These are phyloP conservation scores for Solanum gracilifrons DNA, from an alignment of 257 asterid genomes.

Conservation along the genomic window DNA sequence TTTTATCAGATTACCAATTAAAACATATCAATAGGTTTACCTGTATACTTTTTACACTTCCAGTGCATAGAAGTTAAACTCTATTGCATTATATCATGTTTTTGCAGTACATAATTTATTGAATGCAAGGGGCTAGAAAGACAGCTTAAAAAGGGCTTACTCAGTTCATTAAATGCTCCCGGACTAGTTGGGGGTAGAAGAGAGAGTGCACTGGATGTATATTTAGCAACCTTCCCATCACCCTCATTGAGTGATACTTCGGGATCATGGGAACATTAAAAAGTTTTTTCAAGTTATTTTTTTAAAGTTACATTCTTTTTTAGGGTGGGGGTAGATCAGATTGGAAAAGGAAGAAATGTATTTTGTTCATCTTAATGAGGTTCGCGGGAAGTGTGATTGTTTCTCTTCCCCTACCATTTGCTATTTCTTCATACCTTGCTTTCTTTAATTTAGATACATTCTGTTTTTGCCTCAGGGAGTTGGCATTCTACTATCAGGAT, in stretches of 20 bases:
- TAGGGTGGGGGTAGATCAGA: neutral
- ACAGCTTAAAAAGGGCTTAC: neutral
- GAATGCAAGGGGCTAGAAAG: neutral
- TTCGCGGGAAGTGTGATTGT: neutral
- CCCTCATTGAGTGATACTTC: neutral
- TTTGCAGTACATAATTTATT: neutral
- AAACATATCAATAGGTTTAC: neutral
- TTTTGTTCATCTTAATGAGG: neutral
- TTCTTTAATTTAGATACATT: neutral
- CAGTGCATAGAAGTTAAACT: neutral
- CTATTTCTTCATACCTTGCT: neutral
- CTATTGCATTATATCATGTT: neutral
- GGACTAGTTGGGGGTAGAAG: neutral
- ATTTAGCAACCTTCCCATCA: neutral
- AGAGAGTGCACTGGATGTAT: neutral
- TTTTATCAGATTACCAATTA: neutral
- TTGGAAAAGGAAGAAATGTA: neutral
- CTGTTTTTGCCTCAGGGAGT: slow-evolving; percentile 46
- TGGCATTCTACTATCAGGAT: slow-evolving; percentile 65
- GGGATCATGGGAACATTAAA: neutral
- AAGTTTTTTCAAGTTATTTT: neutral
- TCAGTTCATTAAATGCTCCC: neutral
- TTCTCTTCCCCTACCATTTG: neutral
- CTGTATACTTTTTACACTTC: neutral
- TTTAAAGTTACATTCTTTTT: neutral